phyloP scores from a whole-genome alignment of 345 rosid species.

The Camelina sativa region DNA sequence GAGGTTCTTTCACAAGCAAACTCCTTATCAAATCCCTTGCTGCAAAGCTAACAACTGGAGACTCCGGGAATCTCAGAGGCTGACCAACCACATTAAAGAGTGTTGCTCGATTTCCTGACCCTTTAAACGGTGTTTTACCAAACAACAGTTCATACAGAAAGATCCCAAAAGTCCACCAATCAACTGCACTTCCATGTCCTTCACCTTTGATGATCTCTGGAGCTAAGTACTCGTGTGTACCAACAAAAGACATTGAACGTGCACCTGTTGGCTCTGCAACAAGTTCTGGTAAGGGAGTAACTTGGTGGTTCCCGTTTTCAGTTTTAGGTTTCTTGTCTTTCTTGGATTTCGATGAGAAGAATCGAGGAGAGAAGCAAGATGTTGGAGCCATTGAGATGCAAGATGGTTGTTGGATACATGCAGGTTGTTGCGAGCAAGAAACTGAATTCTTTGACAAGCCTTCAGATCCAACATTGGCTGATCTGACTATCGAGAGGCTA shows the following conservation, averaged over 20 bases:
- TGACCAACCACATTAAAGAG: constrained; percentile 81
- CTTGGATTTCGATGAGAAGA: constrained; percentile 63
- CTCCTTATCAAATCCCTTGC: constrained; percentile 81
- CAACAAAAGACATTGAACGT: constrained; percentile 89
- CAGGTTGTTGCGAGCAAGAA: constrained; percentile 59
- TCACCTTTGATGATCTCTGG: constrained; percentile 88
- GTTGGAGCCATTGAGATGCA: constrained; percentile 62
- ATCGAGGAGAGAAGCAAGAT: constrained; percentile 63
- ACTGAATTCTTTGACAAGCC: constrained; percentile 55
- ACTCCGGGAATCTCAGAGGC: constrained; percentile 74
- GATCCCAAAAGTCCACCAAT: constrained; percentile 94
- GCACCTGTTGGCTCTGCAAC: constrained; percentile 92
- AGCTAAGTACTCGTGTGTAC: constrained; percentile 91
- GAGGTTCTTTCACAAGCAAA: constrained; percentile 82
- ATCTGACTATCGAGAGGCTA: constrained; percentile 63
- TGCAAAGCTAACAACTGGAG: constrained; percentile 76
- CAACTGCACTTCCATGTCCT: constrained; percentile 90
- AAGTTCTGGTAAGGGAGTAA: constrained; percentile 86
- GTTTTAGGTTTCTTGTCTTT: constrained; percentile 56
- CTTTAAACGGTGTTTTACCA: constrained; percentile 89
- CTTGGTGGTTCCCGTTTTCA: constrained; percentile 65
- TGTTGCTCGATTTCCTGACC: constrained; percentile 83
- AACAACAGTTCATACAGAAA: constrained; percentile 75
- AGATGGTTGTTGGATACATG: constrained; percentile 68
- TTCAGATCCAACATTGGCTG: constrained; percentile 53